A percentile compares a stretch with the other conserved stretches of the same genome.
Evolutionary conservation across 495 filamentous ascomycete genomes (phyloP).

Genomic region (Aspergillus panamensis): DNA sequence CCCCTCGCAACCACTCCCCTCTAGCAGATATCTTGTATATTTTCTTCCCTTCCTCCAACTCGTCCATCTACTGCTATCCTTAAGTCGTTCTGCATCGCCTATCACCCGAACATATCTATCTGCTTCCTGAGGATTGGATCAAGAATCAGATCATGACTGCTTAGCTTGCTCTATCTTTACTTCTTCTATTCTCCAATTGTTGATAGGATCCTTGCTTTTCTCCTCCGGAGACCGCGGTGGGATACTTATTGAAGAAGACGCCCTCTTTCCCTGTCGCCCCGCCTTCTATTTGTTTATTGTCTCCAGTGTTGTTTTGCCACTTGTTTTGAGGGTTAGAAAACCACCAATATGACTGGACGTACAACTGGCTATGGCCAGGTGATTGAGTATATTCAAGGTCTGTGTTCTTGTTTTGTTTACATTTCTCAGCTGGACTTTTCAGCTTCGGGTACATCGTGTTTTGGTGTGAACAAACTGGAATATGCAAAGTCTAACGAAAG

Average conservation of each 20-base stretch:
- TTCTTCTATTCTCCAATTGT: background rate
- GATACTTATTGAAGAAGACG: conserved; percentile 2
- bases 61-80: conserved; percentile 13
- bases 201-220: conserved; percentile 1
- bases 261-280: background rate
- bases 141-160: conserved; percentile 21
- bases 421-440: background rate
- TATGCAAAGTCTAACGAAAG: background rate
- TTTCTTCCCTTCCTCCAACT: conserved; percentile 6
- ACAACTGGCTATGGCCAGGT: conserved; percentile 62
- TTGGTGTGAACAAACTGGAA: background rate
- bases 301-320: conserved; percentile 4
- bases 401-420: conserved; percentile 13
- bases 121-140: conserved; percentile 10
- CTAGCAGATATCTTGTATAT: conserved; percentile 22
- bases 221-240: background rate
- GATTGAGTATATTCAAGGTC: conserved; percentile 77
- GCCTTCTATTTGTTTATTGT: conserved; percentile 14
- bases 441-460: background rate
- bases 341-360: conserved; percentile 35
- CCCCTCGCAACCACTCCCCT: conserved; percentile 10
- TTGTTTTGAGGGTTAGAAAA: conserved; percentile 15
- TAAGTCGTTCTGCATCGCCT: conserved; percentile 14
- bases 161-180: conserved; percentile 18
- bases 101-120: conserved; percentile 4